Base-by-base conservation (phyloP, 352 stramenopile genomes). In the Hyaloperonospora brassicae region DNA sequence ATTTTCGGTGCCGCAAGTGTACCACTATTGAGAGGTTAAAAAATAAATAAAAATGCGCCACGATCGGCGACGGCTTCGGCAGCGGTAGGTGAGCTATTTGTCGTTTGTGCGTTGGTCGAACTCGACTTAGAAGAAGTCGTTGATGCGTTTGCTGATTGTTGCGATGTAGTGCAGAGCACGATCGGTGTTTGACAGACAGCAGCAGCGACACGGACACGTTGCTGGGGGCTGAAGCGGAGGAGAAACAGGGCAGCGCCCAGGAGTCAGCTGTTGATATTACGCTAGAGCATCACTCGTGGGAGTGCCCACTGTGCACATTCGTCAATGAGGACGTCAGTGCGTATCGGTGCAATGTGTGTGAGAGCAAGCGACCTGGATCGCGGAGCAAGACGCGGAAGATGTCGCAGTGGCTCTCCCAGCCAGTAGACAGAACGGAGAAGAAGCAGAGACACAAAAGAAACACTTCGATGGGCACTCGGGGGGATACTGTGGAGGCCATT, bases 261-360 rank as follows among this genome's bases (percentile, higher is more conserved):
- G 24, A 58, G 22, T 3, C 14, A 2, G 38, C 45, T 14, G 47
- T 45, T 4, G 50, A 23, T 23, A 23, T 17, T 14, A 14, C 58
- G n/a, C 50, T 39, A 23, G 9, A 35, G 36, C 49, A 27, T 31
- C 35, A 49, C 2, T 9, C 47, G 7, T 84, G 76, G 73, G 60
- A 62, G 27, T 84, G 73, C 12, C 43, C 44, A 6, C 64, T 61
- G 40, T 86, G 76, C 47, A 86, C 76, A 7, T 84, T 70, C 22
- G 22, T 72, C 6, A 84, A 86, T 43, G 61, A 62, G 50, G 24
- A 62, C n/a, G 5, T 12, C 22, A 17, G 2, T 43, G 53, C 54
- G 2, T 44, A 17, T 1, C 39, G 50, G 34, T 86, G 76, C 31
- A 61, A 81, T 52, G 23, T 86, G 23, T 84, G 76, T 50, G 57